Conservation (phyloP, 345 rosid genomes). For the Salix exigua region DNA sequence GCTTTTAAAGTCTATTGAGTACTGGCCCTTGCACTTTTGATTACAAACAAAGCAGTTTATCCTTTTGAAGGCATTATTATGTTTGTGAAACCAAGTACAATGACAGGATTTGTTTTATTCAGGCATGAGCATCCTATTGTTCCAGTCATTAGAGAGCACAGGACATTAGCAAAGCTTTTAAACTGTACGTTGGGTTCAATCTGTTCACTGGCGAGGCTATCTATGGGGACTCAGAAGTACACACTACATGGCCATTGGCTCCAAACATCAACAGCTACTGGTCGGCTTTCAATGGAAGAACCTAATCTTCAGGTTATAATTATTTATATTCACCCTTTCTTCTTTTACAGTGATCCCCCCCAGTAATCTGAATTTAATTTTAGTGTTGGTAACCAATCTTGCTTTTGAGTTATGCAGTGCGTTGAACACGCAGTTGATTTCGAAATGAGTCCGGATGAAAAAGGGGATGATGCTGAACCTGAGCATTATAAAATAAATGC, state of each 20-base stretch:
- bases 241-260: slow-evolving; percentile 90
- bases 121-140: slow-evolving; percentile 90
- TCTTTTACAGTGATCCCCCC: neutral
- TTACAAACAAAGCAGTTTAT: no score
- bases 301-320: slow-evolving; percentile 92
- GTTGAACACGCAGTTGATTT: slow-evolving; percentile 90
- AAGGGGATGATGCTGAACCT: slow-evolving; percentile 38
- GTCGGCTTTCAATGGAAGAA: slow-evolving; percentile 96
- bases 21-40: neutral
- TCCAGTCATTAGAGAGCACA: slow-evolving; percentile 86
- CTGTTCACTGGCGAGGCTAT: slow-evolving; percentile 72
- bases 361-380: neutral
- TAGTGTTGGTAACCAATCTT: slow-evolving; percentile 7
- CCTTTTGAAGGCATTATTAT: neutral
- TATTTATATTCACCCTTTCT: neutral
- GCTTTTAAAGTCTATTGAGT: neutral
- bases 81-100: neutral
- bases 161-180: slow-evolving; percentile 82
- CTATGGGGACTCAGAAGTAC: slow-evolving; percentile 61
- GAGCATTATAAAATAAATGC: slow-evolving; percentile 61
- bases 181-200: slow-evolving; percentile 86
- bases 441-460: slow-evolving; percentile 37
- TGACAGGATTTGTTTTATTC: slow-evolving; percentile 23
- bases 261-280: slow-evolving; percentile 96
- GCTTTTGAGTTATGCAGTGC: slow-evolving; percentile 49